Evolutionary conservation across 2,329 filamentous ascomycete genomes (phyloP).

Genomic region (Paecilomyces sp.): DNA sequence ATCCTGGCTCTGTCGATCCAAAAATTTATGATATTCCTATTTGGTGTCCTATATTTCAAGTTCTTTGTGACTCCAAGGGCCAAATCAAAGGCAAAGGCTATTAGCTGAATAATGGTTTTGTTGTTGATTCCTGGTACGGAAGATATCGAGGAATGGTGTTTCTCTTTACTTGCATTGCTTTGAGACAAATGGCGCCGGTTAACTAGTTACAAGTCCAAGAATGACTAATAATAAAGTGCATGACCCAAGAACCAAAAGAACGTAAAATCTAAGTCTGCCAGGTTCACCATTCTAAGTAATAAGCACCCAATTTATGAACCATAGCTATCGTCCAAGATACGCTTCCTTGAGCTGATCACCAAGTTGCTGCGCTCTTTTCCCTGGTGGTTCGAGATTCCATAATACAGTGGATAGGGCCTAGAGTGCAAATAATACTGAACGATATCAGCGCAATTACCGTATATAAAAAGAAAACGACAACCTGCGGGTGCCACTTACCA

Average conservation of each 20-base stretch:
- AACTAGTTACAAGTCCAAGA: neutral
- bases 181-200: too few relatives aligned
- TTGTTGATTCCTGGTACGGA: neutral
- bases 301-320: neutral
- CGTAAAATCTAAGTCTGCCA: neutral
- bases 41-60: neutral
- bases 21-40: neutral
- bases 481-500: neutral
- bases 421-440: neutral
- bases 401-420: neutral
- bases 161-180: too few relatives aligned
- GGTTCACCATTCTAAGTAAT: neutral
- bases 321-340: neutral
- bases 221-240: neutral
- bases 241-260: neutral
- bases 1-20: neutral
- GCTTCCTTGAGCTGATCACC: neutral
- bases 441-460: neutral
- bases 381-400: neutral
- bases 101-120: neutral
- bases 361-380: neutral
- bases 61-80: neutral
- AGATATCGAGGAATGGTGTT: too few relatives aligned
- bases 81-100: neutral
- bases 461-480: neutral